phyloP scores from a whole-genome alignment of 2,329 filamentous ascomycete species.

The Metarhizium humberi region DNA sequence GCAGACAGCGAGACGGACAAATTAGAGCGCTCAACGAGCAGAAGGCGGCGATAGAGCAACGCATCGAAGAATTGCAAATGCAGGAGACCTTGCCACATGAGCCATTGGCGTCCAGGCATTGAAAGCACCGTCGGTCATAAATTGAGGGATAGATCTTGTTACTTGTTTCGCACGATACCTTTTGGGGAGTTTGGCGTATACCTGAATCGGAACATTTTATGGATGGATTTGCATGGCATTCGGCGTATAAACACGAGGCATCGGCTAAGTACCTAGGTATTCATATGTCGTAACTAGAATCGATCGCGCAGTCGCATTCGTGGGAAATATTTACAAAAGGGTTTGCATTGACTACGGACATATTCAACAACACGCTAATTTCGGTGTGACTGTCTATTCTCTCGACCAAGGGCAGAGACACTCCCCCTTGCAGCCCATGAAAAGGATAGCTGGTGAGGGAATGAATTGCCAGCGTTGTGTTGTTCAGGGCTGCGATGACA shows the following conservation, averaged over 20 bases:
- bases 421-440: no score
- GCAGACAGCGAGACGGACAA: slow-evolving; percentile 17
- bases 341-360: background rate
- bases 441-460: no score
- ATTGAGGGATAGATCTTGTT: background rate
- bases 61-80: slow-evolving; percentile 23
- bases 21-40: slow-evolving; percentile 23
- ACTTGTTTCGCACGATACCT: slow-evolving; percentile 4
- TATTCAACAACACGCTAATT: background rate
- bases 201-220: background rate
- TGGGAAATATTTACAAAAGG: background rate
- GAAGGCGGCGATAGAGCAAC: slow-evolving; percentile 25
- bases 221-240: background rate
- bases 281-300: background rate
- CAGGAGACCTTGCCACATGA: background rate
- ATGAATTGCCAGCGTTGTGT: no score
- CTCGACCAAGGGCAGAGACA: no score
- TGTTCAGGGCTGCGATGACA: no score
- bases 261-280: background rate
- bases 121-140: background rate
- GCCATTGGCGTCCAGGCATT: background rate
- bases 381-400: no score
- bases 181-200: slow-evolving; percentile 2
- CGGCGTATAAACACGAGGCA: background rate
- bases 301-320: background rate